Conservation (phyloP, 2,329 filamentous ascomycete genomes). For the Pseudopithomyces chartarum region DNA sequence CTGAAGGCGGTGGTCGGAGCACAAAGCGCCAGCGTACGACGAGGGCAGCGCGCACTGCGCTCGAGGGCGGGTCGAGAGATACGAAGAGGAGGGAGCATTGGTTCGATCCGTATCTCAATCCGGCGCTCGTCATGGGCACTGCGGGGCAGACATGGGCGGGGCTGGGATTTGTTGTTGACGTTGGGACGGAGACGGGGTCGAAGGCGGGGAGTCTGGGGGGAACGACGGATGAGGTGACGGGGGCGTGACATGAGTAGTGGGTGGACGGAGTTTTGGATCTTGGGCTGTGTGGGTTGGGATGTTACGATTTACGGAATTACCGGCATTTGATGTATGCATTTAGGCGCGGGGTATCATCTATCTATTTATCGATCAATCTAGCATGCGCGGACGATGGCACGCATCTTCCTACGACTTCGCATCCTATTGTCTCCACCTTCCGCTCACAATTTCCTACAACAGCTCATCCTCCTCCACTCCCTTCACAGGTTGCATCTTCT, state of each 20-base stretch:
- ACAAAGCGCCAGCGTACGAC: conserved; percentile 71
- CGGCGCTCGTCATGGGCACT: conserved; percentile 68
- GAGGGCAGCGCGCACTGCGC: conserved; percentile 73
- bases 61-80: conserved; percentile 73
- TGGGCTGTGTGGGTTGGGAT: conserved; percentile 6
- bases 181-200: not conserved
- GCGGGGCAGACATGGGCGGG: conserved; percentile 49
- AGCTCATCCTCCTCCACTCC: conserved; percentile 34
- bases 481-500: not conserved
- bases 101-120: conserved; percentile 68
- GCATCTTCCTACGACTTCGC: not conserved
- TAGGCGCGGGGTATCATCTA: conserved; percentile 15
- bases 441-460: conserved; percentile 18
- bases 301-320: not conserved
- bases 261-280: not conserved
- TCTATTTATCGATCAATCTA: conserved; percentile 2
- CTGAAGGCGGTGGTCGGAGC: conserved; percentile 56
- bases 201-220: not conserved
- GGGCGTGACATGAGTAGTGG: not conserved
- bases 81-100: conserved; percentile 73
- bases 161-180: conserved; percentile 25
- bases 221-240: not conserved
- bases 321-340: conserved; percentile 7
- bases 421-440: not conserved
- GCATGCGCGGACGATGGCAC: not conserved